Evolutionary conservation across 75 land plant genomes (phyloP), one percentile per base, ranked within the genome.

Genomic region (Isoetes taiwanensis): DNA sequence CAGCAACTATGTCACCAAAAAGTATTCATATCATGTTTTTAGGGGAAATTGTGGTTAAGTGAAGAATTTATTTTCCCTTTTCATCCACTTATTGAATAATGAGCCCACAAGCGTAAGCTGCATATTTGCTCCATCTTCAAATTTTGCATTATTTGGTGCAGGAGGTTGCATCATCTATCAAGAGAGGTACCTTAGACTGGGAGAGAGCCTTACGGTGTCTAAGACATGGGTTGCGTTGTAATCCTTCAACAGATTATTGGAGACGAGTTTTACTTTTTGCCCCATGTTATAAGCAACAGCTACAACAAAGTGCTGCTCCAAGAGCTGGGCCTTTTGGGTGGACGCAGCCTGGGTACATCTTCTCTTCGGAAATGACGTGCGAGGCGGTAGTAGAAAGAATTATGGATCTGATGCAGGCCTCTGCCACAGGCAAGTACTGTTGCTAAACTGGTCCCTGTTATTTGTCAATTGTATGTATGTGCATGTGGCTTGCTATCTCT

Each of bases 171-270:
- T 39, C 48, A 21, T 56, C 78, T 43, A 74, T 94, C 38, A 79
- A 73, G 52, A 84, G 61, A 65, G 90, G 90, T 34, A 84, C 72
- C 58, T 41, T 81, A 40, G 99, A 89, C 41, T 94, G 89, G 95
- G 99, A 94, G 60, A 72, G 85, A 53, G 99, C 99, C 56, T 26
- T 94, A 56, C 90, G 99, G 33, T 94, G 99, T 63, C 64, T 94
- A 30, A 82, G 75, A 58, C 99, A 94, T 76, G 96, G 86, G 39
- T 63, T 94, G 54, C 90, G 76, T 27, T 63, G 72, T 20, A 79
- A 81, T 65, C 96, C 96, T 37, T 94, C 96, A 32, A 80, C 86
- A 26, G 99, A 94, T 39, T 87, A 89, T 86, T 94, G 99, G 99
- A 88, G 78, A 61, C 76, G 90, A 38, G 90, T 94, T 43, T 74